Evolutionary conservation across 352 stramenopile species (phyloP), one percentile per base, ranked within the genome.

Genomic region (Phytophthora meadii): DNA sequence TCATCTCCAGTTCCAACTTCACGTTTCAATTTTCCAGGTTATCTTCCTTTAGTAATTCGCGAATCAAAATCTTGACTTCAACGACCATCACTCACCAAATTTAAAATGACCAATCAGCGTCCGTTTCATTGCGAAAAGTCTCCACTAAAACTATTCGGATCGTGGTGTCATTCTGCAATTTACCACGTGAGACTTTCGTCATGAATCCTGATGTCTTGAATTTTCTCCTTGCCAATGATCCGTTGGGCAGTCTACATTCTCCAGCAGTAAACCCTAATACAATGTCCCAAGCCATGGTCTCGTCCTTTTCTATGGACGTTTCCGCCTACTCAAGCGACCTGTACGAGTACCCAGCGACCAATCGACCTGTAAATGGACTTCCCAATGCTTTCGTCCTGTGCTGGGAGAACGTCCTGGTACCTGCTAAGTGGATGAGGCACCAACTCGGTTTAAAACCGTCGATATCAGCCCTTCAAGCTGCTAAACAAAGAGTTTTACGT

Each of bases 321-420:
- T 82, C 78, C 7, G 48, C 58, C 48, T 87, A 84, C 58, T 87
- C 78, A 24, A 85, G 61, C 44, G 78, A 87, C 42, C 58, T 87
- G 14, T 84, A 85, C 55, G 76, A 84, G 56, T 84, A 87, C 45
- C 76, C 76, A 6, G 70, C 65, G 4, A 70, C 64, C 5, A 71
- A 72, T 17, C 66, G 63, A 39, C 22, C 68, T 10, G 45, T 5
- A 5, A 47, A 47, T 6, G 42, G 65, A 15, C 62, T 89, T 7
- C 69, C 65, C 30, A 90, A 90, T 47, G 82, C 82, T 10, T 85
- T 82, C 47, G 78, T 90, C 37, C 24, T 90, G 50, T 87, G 78
- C 68, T 90, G 81, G 79, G 82, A 90, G 59, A 87, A 90, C 60
- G 80, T 89, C 9, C 66, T 90, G 19, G 53, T 84, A 14, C 82